A percentile compares a stretch with the other conserved stretches of the same genome.
phyloP scores from a whole-genome alignment of 2,329 filamentous ascomycete species.

The Aspergillus vadensis region DNA sequence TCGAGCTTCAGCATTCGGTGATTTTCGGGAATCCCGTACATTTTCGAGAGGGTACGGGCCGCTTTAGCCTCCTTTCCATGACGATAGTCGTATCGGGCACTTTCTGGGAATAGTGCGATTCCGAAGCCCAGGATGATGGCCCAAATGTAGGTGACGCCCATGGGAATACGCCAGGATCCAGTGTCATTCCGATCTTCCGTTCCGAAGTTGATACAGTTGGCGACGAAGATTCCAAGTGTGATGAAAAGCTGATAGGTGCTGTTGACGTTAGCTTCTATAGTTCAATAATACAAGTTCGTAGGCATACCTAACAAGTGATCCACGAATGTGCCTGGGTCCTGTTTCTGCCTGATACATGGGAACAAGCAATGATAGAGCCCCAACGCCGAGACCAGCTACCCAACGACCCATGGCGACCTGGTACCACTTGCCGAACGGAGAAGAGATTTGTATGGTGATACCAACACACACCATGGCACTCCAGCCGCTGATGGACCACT shows the following conservation, averaged over 20 bases:
- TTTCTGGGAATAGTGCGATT: conserved; percentile 59
- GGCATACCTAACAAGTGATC: conserved; percentile 42
- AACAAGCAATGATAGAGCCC: conserved; percentile 45
- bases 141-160: conserved; percentile 61
- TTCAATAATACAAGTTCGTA: background rate
- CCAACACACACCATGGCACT: conserved; percentile 42
- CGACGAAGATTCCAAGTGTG: conserved; percentile 49
- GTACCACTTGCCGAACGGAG: conserved; percentile 41
- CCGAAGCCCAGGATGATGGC: conserved; percentile 56
- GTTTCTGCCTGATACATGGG: conserved; percentile 52
- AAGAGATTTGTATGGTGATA: conserved; percentile 46
- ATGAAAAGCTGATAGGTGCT: conserved; percentile 53
- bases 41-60: conserved; percentile 53
- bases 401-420: conserved; percentile 47
- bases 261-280: conserved; percentile 3
- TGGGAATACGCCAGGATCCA: conserved; percentile 51
- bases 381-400: conserved; percentile 48
- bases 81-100: conserved; percentile 61
- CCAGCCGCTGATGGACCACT: conserved; percentile 46
- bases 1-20: conserved; percentile 56
- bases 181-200: conserved; percentile 40
- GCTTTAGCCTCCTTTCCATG: conserved; percentile 55
- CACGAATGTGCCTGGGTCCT: conserved; percentile 48
- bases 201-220: conserved; percentile 51
- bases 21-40: conserved; percentile 56